Evolutionary conservation across 345 rosid genomes (phyloP), one percentile per base, ranked within the genome.

Genomic region (Eucalyptus paniculata): DNA sequence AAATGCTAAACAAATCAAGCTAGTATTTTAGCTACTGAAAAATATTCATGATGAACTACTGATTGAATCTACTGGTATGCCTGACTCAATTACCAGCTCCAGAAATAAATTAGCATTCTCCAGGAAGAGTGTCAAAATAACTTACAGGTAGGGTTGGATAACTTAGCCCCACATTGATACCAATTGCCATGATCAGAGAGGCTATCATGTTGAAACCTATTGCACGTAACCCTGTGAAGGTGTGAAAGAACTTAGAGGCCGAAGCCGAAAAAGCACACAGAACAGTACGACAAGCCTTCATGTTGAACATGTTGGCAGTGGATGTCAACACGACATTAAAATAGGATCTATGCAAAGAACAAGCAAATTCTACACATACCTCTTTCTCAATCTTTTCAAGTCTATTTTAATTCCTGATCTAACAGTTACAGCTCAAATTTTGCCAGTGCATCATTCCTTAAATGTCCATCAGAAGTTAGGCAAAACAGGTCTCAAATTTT

Each of bases 131-230:
- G 19, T 50, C n/a, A 56, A 45, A 87, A 83, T 21, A 30, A 81
- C 93, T 91, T 89, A 97, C 98, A 12, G 98, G 97, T 50, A 92
- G 96, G 88, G 97, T 95, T 56, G 92, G 50, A 89, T 96, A 97
- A 93, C 96, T 96, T 90, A 96, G 81, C 28, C 90, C 92, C 24
- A 85, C 72, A 87, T 97, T 92, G 92, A 94, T 94, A 65, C 91
- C 86, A n/a, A 91, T 6, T 3, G 98, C 90, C 42, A 95, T 12
- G 86, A 94, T 54, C 81, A 96, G 89, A 88, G 97, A 95, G 56
- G 90, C 93, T 40, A 96, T 88, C n/a, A 89, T 53, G 89, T 93
- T 97, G 91, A 97, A 97, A 56, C 99, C 98, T 34, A 96, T 88
- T 72, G 93, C 91, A 32, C 93, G 93, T 60, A 94, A 42, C 30